Conservation (phyloP, 2,329 filamentous ascomycete species). For the Aspergillus viridinutans region DNA sequence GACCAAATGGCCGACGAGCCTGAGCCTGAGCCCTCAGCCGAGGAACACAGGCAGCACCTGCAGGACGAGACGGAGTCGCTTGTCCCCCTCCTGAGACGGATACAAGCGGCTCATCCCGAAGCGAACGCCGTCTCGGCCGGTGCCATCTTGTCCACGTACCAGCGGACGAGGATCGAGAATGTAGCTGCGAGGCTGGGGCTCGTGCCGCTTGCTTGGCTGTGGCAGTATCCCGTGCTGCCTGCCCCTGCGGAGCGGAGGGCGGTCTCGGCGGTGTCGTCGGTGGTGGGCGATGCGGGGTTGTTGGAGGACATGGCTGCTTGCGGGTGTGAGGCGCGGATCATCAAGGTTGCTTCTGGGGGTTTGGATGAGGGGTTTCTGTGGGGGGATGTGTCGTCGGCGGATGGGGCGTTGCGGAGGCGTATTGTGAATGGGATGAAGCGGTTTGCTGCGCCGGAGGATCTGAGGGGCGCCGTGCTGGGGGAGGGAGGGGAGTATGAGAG, state of each 20-base stretch:
- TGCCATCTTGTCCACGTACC: conserved; percentile 91
- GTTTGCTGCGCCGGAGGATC: conserved; percentile 56
- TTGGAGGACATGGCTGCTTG: conserved; percentile 75
- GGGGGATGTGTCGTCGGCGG: conserved; percentile 63
- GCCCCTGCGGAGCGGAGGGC: conserved; percentile 31
- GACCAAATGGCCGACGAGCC: conserved; percentile 9
- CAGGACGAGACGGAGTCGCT: conserved; percentile 87
- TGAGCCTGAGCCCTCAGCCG: not conserved
- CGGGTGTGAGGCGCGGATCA: conserved; percentile 80
- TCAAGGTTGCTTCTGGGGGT: conserved; percentile 91
- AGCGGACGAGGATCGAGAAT: conserved; percentile 91
- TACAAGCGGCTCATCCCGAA: conserved; percentile 67
- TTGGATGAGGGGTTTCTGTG: conserved; percentile 77
- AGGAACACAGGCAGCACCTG: conserved; percentile 6
- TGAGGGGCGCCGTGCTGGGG: conserved; percentile 70
- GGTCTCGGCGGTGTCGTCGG: conserved; percentile 13
- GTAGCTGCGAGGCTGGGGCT: conserved; percentile 81
- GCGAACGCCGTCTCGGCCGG: conserved; percentile 86
- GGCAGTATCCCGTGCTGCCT: conserved; percentile 80
- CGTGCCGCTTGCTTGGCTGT: conserved; percentile 78
- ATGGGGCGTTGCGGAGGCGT: conserved; percentile 42
- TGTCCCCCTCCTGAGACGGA: conserved; percentile 64
- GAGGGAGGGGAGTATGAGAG: conserved; percentile 98
- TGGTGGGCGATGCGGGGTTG: conserved; percentile 43
- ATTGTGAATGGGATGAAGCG: conserved; percentile 48